Conservation (phyloP, 1,284 basidiomycete genomes). For the Leccinum pachyderme region DNA sequence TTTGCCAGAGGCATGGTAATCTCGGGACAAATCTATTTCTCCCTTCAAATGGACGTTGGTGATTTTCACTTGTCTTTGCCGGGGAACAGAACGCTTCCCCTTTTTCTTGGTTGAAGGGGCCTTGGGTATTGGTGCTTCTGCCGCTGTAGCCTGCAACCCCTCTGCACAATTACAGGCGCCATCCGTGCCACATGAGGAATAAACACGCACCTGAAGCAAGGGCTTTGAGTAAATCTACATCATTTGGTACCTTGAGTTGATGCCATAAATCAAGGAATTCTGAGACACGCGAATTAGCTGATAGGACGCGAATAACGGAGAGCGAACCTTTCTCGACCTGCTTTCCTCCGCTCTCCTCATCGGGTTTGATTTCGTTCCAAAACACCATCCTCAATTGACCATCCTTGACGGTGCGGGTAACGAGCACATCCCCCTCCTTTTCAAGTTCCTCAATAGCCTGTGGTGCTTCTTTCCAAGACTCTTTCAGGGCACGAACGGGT, state of each 20-base stretch:
- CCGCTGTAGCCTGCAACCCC: constrained; percentile 73
- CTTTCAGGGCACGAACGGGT: constrained; percentile 80
- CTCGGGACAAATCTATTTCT: constrained; percentile 79
- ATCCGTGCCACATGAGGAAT: constrained; percentile 4
- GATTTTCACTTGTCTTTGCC: constrained; percentile 76
- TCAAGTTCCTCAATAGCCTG: constrained; percentile 82
- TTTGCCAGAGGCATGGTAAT: constrained; percentile 45
- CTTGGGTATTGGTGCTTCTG: constrained; percentile 54
- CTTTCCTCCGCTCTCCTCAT: constrained; percentile 65
- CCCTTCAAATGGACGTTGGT: constrained; percentile 86
- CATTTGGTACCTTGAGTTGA: constrained; percentile 77
- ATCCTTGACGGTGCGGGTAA: constrained; percentile 81
- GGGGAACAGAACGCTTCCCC: constrained; percentile 71
- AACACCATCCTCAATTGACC: constrained; percentile 86
- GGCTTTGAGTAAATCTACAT: constrained; percentile 76
- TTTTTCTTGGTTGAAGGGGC: constrained; percentile 63
- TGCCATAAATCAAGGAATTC: constrained; percentile 90
- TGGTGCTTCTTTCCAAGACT: constrained; percentile 87
- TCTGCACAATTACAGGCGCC: constrained; percentile 40
- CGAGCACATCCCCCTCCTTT: constrained; percentile 83
- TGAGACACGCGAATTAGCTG: constrained; percentile 32
- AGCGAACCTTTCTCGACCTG: constrained; percentile 76
- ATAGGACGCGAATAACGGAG: neutral
- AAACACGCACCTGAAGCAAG: constrained; percentile 58
- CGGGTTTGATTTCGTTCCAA: constrained; percentile 84